Percentiles rank a stretch among this genome's conserved stretches.
Evolutionary conservation across 305 asterid species (phyloP).

Genomic region (Solanum hybrid): DNA sequence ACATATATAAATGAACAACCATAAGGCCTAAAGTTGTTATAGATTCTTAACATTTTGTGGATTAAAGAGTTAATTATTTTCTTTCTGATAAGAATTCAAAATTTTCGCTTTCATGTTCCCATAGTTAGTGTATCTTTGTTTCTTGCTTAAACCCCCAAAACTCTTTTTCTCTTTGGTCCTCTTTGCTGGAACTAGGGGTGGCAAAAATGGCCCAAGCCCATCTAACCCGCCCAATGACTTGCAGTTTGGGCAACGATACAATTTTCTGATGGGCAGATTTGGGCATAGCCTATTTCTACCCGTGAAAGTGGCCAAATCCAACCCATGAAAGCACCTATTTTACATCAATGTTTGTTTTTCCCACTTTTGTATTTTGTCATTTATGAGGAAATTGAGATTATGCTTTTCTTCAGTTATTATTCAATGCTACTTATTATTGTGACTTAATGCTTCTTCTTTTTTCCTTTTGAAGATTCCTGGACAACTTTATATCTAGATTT

Average conservation of each 20-base stretch:
- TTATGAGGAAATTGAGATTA: background rate
- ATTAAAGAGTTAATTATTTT: background rate
- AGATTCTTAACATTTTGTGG: background rate
- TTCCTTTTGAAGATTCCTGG: background rate
- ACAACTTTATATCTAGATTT: background rate
- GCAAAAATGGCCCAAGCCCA: background rate
- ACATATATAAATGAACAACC: background rate
- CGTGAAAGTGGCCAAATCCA: background rate
- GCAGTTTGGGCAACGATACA: background rate
- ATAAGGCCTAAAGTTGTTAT: background rate
- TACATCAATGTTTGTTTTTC: background rate
- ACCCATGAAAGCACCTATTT: background rate
- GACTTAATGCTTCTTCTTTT: background rate
- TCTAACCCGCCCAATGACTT: background rate
- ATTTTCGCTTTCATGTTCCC: background rate
- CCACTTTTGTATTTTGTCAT: background rate
- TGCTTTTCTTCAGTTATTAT: background rate
- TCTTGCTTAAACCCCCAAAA: constrained; percentile 4
- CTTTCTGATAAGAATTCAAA: background rate
- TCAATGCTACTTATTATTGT: background rate
- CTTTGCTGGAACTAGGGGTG: background rate
- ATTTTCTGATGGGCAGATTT: background rate
- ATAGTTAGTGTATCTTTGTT: background rate
- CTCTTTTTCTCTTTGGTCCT: background rate
- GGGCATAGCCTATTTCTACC: background rate